Evolutionary conservation across 116 monocot species (phyloP).

Genomic region (Iris pallida): DNA sequence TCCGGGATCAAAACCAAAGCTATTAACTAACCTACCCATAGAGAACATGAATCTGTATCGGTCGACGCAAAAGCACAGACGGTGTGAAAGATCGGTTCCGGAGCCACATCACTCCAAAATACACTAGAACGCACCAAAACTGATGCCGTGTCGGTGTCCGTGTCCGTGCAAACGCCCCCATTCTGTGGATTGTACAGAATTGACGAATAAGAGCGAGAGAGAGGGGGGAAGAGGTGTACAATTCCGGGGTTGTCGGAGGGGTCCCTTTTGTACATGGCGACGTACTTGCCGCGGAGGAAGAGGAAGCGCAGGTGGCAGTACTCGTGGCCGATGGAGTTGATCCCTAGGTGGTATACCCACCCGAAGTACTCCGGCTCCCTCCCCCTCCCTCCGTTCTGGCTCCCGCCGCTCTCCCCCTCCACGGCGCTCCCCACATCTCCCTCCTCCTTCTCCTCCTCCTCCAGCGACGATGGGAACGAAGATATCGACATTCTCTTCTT

Average conservation of each 20-base stretch:
- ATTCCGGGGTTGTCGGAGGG: conserved; percentile 48
- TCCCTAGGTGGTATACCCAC: conserved; percentile 90
- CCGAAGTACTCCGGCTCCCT: conserved; percentile 46
- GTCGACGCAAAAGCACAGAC: too few relatives aligned
- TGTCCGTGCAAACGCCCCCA: too few relatives aligned
- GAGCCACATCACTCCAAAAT: too few relatives aligned
- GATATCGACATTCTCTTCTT: too few relatives aligned
- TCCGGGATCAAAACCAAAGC: too few relatives aligned
- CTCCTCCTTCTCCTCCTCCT: too few relatives aligned
- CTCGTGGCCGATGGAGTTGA: conserved; percentile 78
- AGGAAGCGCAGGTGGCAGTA: conserved; percentile 91
- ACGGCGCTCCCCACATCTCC: conserved; percentile 8
- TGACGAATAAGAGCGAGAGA: not conserved
- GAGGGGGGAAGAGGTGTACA: conserved; percentile 20
- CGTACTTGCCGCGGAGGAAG: conserved; percentile 45
- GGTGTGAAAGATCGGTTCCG: too few relatives aligned
- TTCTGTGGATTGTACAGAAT: too few relatives aligned
- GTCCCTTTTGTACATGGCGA: conserved; percentile 88
- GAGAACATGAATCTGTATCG: too few relatives aligned
- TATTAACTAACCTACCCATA: too few relatives aligned
- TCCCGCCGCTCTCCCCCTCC: conserved; percentile 5
- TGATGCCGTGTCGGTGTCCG: too few relatives aligned
- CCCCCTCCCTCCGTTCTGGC: conserved; percentile 9
- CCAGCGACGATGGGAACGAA: not conserved
- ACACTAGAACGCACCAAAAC: too few relatives aligned